Evolutionary conservation across 768 basidiomycete species (phyloP), one percentile per base, ranked within the genome.

Genomic region (Trametes coccinea): DNA sequence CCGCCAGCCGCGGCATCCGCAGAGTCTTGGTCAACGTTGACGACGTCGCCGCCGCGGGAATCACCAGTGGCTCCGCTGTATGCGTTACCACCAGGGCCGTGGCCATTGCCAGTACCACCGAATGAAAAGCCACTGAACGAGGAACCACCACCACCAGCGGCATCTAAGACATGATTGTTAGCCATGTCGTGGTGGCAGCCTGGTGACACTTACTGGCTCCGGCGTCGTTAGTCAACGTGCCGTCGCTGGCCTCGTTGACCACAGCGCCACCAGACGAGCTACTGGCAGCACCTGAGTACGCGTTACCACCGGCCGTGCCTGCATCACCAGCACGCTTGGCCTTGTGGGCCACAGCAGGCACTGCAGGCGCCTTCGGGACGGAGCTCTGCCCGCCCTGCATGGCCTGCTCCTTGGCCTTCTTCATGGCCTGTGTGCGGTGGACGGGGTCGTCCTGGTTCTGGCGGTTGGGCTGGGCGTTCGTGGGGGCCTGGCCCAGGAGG

Each of bases 291-390:
- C 71, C 71, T n/a, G 71, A 62, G 61, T 68, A 69, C 0, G 69
- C 61, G 61, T 69, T 70, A 58, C 71, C 71, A 52, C 71, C 71
- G 4, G 69, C 71, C 4, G 67, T 67, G 33, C 45, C 11, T 22
- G 22, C 2, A 51, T 72, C 69, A 17, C 39, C 37, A 0, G 71
- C 65, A 61, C 71, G 71, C 68, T 63, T 72, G 40, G 31, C 9
- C 44, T 45, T 53, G 27, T 44, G 33, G 14, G 49, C 27, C 11
- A 17, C 27, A 5, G 55, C 40, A 22, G 45, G 53, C 14, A 45
- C 29, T 13, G 46, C 43, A 4, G 57, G 44, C 3, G 57, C 43
- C 62, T 59, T 63, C 13, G 34, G 34, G 11, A 55, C 17, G 34
- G 53, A 9, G 17, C 5, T 33, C 5, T 44, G 37, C 34, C 11